phyloP scores from a whole-genome alignment of 805 yeast species.

The Candida ficus region DNA sequence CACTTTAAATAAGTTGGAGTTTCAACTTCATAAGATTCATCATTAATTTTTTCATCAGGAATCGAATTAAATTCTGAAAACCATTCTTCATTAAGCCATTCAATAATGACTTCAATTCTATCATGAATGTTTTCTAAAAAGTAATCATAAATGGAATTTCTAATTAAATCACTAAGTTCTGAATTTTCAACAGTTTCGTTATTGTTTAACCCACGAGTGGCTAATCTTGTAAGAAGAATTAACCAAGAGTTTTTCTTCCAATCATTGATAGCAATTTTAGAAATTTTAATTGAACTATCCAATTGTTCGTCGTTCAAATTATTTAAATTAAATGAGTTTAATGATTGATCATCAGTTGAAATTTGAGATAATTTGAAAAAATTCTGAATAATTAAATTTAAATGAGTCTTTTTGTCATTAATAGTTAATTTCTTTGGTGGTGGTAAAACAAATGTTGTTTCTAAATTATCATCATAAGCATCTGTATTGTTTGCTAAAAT shows the following conservation, averaged over 20 bases:
- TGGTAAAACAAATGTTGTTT: slow-evolving; percentile 47
- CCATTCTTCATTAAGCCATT: slow-evolving; percentile 98
- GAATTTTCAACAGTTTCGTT: slow-evolving; percentile 17
- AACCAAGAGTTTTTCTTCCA: slow-evolving; percentile 76
- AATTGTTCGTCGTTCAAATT: slow-evolving; percentile 16
- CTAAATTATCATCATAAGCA: slow-evolving; percentile 33
- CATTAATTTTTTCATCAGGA: slow-evolving; percentile 17
- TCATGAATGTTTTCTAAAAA: slow-evolving; percentile 68
- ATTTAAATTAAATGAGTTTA: slow-evolving; percentile 16
- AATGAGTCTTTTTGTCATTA: slow-evolving; percentile 52
- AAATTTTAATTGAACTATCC: slow-evolving; percentile 22
- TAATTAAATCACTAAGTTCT: slow-evolving; percentile 53
- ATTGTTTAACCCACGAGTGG: slow-evolving; percentile 67
- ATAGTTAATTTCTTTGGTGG: slow-evolving; percentile 48
- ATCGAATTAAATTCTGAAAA: slow-evolving; percentile 43
- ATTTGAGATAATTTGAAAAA: slow-evolving; percentile 45
- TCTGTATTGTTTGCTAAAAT: slow-evolving; percentile 11
- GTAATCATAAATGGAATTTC: slow-evolving; percentile 68
- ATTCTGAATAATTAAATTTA: slow-evolving; percentile 53
- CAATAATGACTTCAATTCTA: slow-evolving; percentile 70
- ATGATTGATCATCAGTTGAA: slow-evolving; percentile 16
- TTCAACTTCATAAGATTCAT: slow-evolving; percentile 15
- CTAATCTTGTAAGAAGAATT: slow-evolving; percentile 64
- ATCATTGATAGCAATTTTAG: slow-evolving; percentile 34
- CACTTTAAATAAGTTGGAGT: slow-evolving; percentile 60